phyloP scores from a whole-genome alignment of 2,329 filamentous ascomycete species.

The Aspergillus candidus region DNA sequence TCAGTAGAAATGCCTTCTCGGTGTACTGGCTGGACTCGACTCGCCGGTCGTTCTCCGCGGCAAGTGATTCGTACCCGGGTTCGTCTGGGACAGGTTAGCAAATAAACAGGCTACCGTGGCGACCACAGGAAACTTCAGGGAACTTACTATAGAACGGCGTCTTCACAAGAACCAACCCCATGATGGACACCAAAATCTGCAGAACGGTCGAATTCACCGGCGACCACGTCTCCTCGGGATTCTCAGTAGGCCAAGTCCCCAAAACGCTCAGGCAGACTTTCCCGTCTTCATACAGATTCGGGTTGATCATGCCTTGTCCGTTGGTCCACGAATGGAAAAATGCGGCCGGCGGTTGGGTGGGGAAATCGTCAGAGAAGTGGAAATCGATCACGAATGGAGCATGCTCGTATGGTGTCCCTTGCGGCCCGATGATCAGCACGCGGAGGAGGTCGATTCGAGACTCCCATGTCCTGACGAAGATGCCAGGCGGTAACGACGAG shows the following conservation, averaged over 20 bases:
- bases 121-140: background rate
- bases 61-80: slow-evolving; percentile 53
- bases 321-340: slow-evolving; percentile 57
- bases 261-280: slow-evolving; percentile 56
- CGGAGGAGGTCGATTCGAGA: slow-evolving; percentile 53
- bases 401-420: slow-evolving; percentile 55
- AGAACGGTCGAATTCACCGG: slow-evolving; percentile 49
- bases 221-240: slow-evolving; percentile 50
- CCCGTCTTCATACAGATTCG: slow-evolving; percentile 58
- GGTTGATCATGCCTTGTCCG: slow-evolving; percentile 51
- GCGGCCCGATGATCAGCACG: slow-evolving; percentile 53
- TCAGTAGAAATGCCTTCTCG: slow-evolving; percentile 50
- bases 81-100: slow-evolving; percentile 41
- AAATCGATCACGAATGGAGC: slow-evolving; percentile 58
- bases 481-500: slow-evolving; percentile 48
- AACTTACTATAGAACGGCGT: slow-evolving; percentile 55
- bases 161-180: slow-evolving; percentile 53
- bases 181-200: slow-evolving; percentile 52
- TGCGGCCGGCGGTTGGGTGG: slow-evolving; percentile 47
- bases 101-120: background rate
- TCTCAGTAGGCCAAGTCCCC: slow-evolving; percentile 53
- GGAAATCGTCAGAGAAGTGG: slow-evolving; percentile 46
- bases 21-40: slow-evolving; percentile 47
- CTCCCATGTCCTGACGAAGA: slow-evolving; percentile 57
- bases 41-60: slow-evolving; percentile 40